These are phyloP conservation scores for Corniculantispora saksenae DNA, from an alignment of 2,329 filamentous ascomycete genomes.

Conservation along the genomic window DNA sequence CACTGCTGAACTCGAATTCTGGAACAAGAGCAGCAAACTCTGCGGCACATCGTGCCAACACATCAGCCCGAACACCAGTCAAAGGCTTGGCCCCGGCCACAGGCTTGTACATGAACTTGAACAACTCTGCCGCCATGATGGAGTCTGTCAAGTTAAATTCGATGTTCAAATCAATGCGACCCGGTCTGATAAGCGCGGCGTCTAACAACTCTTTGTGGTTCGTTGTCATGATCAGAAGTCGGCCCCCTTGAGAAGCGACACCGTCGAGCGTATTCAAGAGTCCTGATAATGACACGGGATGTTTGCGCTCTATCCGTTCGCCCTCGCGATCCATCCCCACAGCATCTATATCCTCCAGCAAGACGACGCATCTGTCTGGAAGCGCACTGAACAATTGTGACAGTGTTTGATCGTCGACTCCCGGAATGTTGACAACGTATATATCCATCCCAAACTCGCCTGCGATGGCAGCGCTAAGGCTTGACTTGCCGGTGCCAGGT, in stretches of 20 bases:
- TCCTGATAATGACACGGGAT: slow-evolving; percentile 68
- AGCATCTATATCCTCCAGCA: slow-evolving; percentile 76
- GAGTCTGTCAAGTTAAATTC: slow-evolving; percentile 57
- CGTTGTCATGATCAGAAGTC: slow-evolving; percentile 67
- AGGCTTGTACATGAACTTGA: slow-evolving; percentile 35
- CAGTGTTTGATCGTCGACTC: slow-evolving; percentile 66
- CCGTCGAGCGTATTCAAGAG: slow-evolving; percentile 82
- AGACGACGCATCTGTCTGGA: slow-evolving; percentile 69
- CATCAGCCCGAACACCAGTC: not conserved
- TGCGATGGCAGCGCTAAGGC: slow-evolving; percentile 68
- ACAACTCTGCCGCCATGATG: slow-evolving; percentile 55
- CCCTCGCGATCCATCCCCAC: slow-evolving; percentile 54
- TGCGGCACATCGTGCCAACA: not conserved
- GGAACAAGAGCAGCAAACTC: slow-evolving; percentile 6
- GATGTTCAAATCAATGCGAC: slow-evolving; percentile 61
- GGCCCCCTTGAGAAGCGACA: slow-evolving; percentile 63
- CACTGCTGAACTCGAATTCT: not conserved
- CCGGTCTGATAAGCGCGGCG: slow-evolving; percentile 62
- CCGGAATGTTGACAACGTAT: slow-evolving; percentile 67
- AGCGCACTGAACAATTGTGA: slow-evolving; percentile 65
- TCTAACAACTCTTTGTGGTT: slow-evolving; percentile 64
- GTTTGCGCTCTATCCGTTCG: slow-evolving; percentile 16
- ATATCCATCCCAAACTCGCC: slow-evolving; percentile 71
- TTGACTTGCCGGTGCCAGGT: slow-evolving; percentile 78
- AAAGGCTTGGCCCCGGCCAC: not conserved